phyloP scores from a whole-genome alignment of 139 green algal species.

The Limnomonas spitsbergensis region DNA sequence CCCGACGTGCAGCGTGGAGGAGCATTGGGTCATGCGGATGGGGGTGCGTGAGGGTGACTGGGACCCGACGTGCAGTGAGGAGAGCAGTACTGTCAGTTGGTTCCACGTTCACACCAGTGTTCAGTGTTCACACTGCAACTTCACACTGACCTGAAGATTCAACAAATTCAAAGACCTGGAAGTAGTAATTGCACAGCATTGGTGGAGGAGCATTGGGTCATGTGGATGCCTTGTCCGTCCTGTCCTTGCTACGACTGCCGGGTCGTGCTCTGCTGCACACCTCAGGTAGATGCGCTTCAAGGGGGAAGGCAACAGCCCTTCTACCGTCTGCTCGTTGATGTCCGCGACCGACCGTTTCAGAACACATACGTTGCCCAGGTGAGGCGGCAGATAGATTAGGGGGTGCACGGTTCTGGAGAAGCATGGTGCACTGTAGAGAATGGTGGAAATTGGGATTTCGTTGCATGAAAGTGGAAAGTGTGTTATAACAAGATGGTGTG shows the following conservation, averaged over 20 bases:
- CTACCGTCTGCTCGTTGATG: conserved; percentile 53
- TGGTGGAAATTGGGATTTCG: too few relatives aligned
- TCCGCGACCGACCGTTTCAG: conserved; percentile 24
- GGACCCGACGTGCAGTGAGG: not conserved
- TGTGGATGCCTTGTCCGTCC: not conserved
- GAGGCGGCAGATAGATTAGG: conserved; percentile 13
- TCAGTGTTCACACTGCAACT: not conserved
- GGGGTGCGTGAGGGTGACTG: not conserved
- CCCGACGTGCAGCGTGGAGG: conserved; percentile 35
- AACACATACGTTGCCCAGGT: conserved; percentile 58
- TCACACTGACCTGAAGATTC: not conserved
- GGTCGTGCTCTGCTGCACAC: not conserved
- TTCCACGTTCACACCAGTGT: not conserved
- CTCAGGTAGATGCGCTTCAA: conserved; percentile 37
- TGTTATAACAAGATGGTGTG: too few relatives aligned
- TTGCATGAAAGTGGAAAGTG: too few relatives aligned
- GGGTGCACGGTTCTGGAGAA: too few relatives aligned
- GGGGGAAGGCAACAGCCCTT: conserved; percentile 51
- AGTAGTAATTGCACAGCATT: not conserved
- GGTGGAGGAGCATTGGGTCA: not conserved
- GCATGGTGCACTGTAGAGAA: too few relatives aligned
- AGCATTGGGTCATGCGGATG: conserved; percentile 58
- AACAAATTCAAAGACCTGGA: not conserved
- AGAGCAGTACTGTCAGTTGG: not conserved
- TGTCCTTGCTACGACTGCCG: not conserved